Evolutionary conservation across 768 basidiomycete species (phyloP), one percentile per base, ranked within the genome.

Genomic region (Hericium alpestre): DNA sequence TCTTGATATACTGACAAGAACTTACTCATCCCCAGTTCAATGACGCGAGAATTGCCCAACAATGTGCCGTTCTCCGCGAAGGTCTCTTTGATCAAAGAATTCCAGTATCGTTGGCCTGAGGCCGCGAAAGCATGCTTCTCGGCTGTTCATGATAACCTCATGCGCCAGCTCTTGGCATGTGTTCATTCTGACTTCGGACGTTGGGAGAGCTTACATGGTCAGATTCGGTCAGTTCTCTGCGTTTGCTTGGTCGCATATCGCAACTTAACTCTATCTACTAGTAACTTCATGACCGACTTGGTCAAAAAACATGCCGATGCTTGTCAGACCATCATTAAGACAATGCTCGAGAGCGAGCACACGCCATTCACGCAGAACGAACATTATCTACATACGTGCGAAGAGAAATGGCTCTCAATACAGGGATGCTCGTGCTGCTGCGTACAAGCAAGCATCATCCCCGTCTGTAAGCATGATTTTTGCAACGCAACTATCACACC

Each of bases 341-440:
- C 32, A 7, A n/a, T 23, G 3, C 40, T 54, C 16, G 22, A 43
- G 32, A 9, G 20, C 40, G 54, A 54, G 11, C 40, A 16, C 25
- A 37, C 40, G 6, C 40, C 54, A 13, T 54, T 22, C 32, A 54
- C 54, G 40, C 54, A 54, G 27, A 54, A 54, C 11, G n/a, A 13
- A 20, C 54, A 54, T 15, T 54, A 54, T 43, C 27, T 54, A n/a
- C 54, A 54, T 7, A 12, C 54, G 6, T 54, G 54, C 40, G 13
- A 43, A n/a, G 54, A 54, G 22, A 41, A 47, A 16, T 54, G 54
- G 54, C 54, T 54, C 22, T 41, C 39, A 4, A 22, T 54, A 54
- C 54, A 22, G 22, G 13, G 40, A 43, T 18, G 18, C 25, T 2
- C 13, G 52, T 10, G 27, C 38, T 7, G 38, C 16, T 22, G 16